Base-by-base conservation (phyloP, 2,329 filamentous ascomycete species). In the Clonostachys rhizophaga region DNA sequence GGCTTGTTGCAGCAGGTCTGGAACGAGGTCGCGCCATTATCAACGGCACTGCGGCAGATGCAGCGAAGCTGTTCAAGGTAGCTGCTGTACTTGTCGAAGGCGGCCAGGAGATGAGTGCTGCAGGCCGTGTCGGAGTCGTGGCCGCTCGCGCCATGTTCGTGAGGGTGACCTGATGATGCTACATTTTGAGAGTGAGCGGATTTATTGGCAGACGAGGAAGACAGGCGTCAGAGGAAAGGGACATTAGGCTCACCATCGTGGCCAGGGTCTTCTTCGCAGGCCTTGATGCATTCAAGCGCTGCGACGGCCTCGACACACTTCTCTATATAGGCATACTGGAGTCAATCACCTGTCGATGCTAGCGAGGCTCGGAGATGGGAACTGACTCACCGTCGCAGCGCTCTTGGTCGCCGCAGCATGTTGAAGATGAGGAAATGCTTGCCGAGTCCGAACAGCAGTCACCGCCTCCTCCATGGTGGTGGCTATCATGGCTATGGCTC, bases 21-120 rank as follows among this genome's bases (percentile, higher is more conserved):
- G 13, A 50, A 43, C 10, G 49, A 40, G 13, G 13, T 34, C 9
- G 16, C 11, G 24, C 55, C 52, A 16, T 45, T 48, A 13, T 50
- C 50, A 18, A 59, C 46, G 34, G 55, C 52, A 47, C 48, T 57
- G 20, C 56, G 55, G 47, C 57, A 59, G 36, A 58, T 58, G 52
- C 56, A 59, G 18, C 54, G 55, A n/a, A 52, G 50, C 36, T 52
- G 50, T 40, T 56, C 53, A 17, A 58, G 50, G 47, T 58, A 58
- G 47, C 50, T 50, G 44, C 45, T 53, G 49, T 59, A 59, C 44
- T 52, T 45, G 33, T 54, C 56, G 37, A 59, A 53, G 30, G 56
- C 57, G 39, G 50, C 52, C 24, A 39, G 43, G 10, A 59, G 46
- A 44, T 59, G 57, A 18, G 49, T 50, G 40, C 34, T 50, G 47